These are phyloP conservation scores for Monosporascus sp. DNA, from an alignment of 2,329 filamentous ascomycete species.

Conservation along the genomic window DNA sequence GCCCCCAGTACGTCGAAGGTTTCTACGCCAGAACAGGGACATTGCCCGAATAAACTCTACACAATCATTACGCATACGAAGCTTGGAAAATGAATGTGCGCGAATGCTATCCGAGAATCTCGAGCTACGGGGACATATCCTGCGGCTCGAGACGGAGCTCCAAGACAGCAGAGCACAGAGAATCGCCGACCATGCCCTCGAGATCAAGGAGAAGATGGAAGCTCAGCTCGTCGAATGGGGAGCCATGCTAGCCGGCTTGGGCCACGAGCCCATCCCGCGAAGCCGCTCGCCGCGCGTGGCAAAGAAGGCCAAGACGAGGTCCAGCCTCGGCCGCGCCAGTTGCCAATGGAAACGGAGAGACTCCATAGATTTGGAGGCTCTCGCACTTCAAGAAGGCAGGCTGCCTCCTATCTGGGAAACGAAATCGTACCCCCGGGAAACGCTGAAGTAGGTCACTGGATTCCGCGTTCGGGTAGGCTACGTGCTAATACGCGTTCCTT, in stretches of 20 bases:
- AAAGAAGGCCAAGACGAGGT: constrained; percentile 35
- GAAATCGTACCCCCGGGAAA: constrained; percentile 61
- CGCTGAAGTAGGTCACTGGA: constrained; percentile 51
- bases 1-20: constrained; percentile 65
- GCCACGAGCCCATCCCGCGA: constrained; percentile 49
- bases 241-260: constrained; percentile 60
- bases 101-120: constrained; percentile 76
- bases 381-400: constrained; percentile 47
- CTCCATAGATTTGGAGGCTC: constrained; percentile 46
- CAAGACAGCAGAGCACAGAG: constrained; percentile 55
- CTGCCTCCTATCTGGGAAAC: constrained; percentile 66
- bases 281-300: constrained; percentile 39
- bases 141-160: constrained; percentile 63
- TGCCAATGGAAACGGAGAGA: constrained; percentile 53
- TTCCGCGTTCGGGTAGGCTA: background rate
- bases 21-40: constrained; percentile 78
- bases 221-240: constrained; percentile 67
- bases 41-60: constrained; percentile 74
- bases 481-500: constrained; percentile 15
- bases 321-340: constrained; percentile 38
- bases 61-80: constrained; percentile 71
- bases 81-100: constrained; percentile 69
- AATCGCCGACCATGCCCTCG: constrained; percentile 60
- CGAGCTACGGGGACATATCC: constrained; percentile 62
- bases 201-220: constrained; percentile 67